These are phyloP conservation scores for Serendipita indica DNA, from an alignment of 768 basidiomycete genomes.

Conservation along the genomic window DNA sequence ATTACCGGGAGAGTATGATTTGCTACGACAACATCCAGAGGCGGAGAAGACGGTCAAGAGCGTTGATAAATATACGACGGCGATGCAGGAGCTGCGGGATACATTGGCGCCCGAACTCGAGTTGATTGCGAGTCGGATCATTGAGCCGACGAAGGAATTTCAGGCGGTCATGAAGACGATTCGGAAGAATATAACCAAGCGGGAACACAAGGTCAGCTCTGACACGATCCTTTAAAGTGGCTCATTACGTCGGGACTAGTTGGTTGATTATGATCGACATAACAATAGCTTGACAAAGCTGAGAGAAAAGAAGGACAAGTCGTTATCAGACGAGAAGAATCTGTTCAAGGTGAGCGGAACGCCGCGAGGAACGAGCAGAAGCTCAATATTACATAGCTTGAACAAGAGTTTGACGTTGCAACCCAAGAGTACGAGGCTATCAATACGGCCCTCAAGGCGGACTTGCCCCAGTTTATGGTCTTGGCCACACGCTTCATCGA, in stretches of 20 bases:
- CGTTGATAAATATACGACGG: constrained; percentile 51
- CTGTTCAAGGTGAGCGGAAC: constrained; percentile 62
- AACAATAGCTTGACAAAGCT: constrained; percentile 93
- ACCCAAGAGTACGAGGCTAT: constrained; percentile 89
- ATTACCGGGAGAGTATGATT: constrained; percentile 59
- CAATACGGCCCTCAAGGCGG: constrained; percentile 78
- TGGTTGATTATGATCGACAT: constrained; percentile 88
- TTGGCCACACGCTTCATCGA: constrained; percentile 83
- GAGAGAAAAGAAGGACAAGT: constrained; percentile 97
- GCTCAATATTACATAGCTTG: constrained; percentile 38
- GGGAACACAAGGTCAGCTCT: constrained; percentile 77
- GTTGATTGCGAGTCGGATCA: constrained; percentile 75
- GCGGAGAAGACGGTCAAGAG: constrained; percentile 63
- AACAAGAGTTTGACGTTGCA: constrained; percentile 90
- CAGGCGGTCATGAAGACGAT: constrained; percentile 75
- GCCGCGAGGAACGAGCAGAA: neutral
- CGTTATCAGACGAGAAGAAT: constrained; percentile 90
- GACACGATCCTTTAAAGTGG: neutral
- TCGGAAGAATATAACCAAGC: constrained; percentile 87
- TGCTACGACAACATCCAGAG: constrained; percentile 65
- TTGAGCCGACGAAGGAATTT: constrained; percentile 79
- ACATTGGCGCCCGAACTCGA: constrained; percentile 82
- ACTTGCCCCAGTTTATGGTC: constrained; percentile 84
- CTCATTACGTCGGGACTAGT: constrained; percentile 26
- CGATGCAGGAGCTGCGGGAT: constrained; percentile 71